A percentile compares a stretch with the other conserved stretches of the same genome.
Evolutionary conservation across 108 stramenopile species (phyloP).

Genomic region (Cyclotella kingstonii): DNA sequence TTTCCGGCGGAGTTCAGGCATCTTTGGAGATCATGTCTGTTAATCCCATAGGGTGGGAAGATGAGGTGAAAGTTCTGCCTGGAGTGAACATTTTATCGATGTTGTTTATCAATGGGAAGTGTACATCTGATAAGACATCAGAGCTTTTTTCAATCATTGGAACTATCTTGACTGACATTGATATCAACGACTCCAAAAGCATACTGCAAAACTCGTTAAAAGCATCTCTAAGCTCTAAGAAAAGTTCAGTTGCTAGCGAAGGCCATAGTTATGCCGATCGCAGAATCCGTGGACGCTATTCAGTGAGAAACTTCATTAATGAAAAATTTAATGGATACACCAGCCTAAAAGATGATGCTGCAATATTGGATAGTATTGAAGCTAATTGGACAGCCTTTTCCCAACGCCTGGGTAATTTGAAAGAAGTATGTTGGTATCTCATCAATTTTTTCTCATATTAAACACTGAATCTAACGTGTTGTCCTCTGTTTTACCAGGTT

Average conservation of each 20-base stretch:
- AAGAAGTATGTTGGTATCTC: conserved; percentile 18
- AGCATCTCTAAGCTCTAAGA: conserved; percentile 33
- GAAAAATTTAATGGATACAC: conserved; percentile 84
- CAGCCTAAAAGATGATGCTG: conserved; percentile 50
- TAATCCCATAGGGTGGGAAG: conserved; percentile 38
- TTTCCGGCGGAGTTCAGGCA: conserved; percentile 70
- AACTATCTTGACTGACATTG: conserved; percentile 52
- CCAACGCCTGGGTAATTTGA: conserved; percentile 54
- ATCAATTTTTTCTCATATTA: neutral
- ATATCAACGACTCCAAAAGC: conserved; percentile 28
- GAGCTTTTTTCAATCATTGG: conserved; percentile 70
- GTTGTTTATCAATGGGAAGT: conserved; percentile 62
- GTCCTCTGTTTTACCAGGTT: conserved; percentile 10
- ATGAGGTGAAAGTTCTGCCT: conserved; percentile 49
- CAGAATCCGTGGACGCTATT: conserved; percentile 51
- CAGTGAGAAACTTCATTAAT: conserved; percentile 50
- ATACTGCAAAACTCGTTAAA: conserved; percentile 39
- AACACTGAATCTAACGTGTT: no score
- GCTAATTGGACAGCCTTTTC: conserved; percentile 68
- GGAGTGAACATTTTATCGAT: conserved; percentile 70
- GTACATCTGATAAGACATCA: conserved; percentile 57
- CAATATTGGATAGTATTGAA: conserved; percentile 60
- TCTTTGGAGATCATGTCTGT: conserved; percentile 47
- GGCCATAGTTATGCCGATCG: conserved; percentile 35
- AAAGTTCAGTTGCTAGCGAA: conserved; percentile 32